A percentile compares a stretch with the other conserved stretches of the same genome.
phyloP scores from a whole-genome alignment of 1,284 basidiomycete species.

The Sphaerobolus stellatus region DNA sequence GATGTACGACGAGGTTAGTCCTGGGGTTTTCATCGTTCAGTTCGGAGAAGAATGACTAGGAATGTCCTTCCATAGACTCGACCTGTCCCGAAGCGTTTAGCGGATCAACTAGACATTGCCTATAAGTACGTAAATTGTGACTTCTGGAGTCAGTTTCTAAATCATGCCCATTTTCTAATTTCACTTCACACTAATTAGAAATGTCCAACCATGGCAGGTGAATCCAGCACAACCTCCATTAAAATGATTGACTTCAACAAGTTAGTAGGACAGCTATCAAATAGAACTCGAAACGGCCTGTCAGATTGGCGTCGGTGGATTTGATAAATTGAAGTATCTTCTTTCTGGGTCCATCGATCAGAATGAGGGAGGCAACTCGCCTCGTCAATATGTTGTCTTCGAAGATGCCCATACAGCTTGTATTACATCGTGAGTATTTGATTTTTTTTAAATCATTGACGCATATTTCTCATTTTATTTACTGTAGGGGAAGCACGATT shows the following conservation, averaged over 20 bases:
- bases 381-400: constrained; percentile 43
- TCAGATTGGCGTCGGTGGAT: constrained; percentile 41
- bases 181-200: not conserved
- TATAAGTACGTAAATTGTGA: constrained; percentile 34
- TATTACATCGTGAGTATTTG: constrained; percentile 34
- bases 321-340: constrained; percentile 51
- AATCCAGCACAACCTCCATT: constrained; percentile 29
- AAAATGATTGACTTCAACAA: not conserved
- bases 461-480: not conserved
- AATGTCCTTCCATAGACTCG: constrained; percentile 17
- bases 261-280: constrained; percentile 31
- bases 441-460: not conserved
- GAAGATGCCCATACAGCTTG: constrained; percentile 44
- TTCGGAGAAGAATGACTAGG: not conserved
- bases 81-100: constrained; percentile 41
- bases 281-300: constrained; percentile 46
- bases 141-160: not conserved
- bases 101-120: constrained; percentile 45
- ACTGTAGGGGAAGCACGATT: constrained; percentile 5
- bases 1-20: constrained; percentile 47
- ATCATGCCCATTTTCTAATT: too few relatives aligned
- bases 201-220: constrained; percentile 25
- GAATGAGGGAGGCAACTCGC: not conserved
- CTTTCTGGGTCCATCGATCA: constrained; percentile 30
- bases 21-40: constrained; percentile 15